Evolutionary conservation across 306 rosid species (phyloP).

Genomic region (Vigna reflexopilosa): DNA sequence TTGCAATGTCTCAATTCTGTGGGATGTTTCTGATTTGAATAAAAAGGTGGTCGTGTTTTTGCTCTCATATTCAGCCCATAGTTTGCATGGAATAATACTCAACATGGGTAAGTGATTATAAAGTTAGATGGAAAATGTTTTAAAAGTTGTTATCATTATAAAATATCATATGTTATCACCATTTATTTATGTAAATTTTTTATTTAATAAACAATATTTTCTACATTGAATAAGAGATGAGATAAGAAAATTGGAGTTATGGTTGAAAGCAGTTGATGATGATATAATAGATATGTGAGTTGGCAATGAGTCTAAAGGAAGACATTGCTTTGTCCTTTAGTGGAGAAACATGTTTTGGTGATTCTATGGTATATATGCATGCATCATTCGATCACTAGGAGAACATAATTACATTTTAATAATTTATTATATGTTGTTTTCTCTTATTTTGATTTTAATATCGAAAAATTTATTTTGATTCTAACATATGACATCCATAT

Average conservation of each 20-base stretch:
- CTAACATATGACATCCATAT: no score
- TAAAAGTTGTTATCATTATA: neutral
- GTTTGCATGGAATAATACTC: neutral
- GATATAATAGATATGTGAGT: constrained; percentile 29
- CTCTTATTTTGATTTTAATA: no score
- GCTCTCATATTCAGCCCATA: neutral
- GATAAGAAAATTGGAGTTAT: neutral
- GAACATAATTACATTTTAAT: no score
- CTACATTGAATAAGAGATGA: constrained; percentile 5
- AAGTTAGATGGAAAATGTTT: neutral
- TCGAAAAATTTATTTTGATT: no score
- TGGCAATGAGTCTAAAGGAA: constrained; percentile 24
- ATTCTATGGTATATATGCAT: neutral
- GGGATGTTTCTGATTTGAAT: neutral
- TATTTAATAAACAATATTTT: neutral
- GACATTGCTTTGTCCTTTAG: constrained; percentile 11
- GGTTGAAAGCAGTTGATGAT: neutral
- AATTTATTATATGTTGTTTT: no score
- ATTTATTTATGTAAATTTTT: neutral
- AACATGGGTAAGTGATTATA: neutral
- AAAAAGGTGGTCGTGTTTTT: neutral
- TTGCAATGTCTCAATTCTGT: neutral
- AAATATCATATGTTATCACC: neutral
- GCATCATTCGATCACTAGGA: no score
- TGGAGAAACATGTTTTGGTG: neutral